Percentiles rank a stretch among this genome's conserved stretches.
phyloP scores from a whole-genome alignment of 768 basidiomycete genomes.

The Favolaschia claudopus region DNA sequence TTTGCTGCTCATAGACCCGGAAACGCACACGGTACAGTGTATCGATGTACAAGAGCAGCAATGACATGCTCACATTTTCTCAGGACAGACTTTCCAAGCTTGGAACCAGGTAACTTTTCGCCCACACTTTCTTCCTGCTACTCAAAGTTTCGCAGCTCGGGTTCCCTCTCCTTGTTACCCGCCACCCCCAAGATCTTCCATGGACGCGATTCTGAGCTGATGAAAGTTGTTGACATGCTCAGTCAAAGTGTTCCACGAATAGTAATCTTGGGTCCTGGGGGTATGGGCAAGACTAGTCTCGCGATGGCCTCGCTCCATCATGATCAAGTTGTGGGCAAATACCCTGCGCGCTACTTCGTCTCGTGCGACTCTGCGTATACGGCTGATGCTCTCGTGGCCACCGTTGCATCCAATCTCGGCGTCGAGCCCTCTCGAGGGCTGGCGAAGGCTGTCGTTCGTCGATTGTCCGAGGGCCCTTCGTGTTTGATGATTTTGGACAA shows the following conservation, averaged over 20 bases:
- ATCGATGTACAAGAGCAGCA: no score
- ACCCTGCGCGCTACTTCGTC: not conserved
- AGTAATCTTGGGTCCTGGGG: constrained; percentile 6
- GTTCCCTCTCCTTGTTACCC: no score
- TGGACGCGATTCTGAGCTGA: not conserved
- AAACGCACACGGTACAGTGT: no score
- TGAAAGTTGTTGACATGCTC: not conserved
- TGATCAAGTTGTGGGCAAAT: not conserved
- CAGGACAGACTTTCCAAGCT: no score
- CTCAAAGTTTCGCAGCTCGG: no score
- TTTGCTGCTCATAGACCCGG: no score
- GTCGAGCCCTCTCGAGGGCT: not conserved
- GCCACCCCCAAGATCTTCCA: not conserved
- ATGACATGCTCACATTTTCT: no score
- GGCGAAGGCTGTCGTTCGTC: not conserved
- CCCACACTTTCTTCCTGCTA: no score
- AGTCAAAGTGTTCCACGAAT: not conserved
- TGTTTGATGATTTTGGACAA: constrained; percentile 4
- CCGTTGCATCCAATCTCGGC: not conserved
- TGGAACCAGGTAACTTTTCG: no score
- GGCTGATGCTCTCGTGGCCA: not conserved
- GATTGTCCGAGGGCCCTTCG: not conserved
- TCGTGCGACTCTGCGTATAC: constrained; percentile 1
- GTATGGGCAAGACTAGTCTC: constrained; percentile 13
- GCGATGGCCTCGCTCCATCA: not conserved